phyloP scores from a whole-genome alignment of 495 filamentous ascomycete species.

The Penicillium taxi region DNA sequence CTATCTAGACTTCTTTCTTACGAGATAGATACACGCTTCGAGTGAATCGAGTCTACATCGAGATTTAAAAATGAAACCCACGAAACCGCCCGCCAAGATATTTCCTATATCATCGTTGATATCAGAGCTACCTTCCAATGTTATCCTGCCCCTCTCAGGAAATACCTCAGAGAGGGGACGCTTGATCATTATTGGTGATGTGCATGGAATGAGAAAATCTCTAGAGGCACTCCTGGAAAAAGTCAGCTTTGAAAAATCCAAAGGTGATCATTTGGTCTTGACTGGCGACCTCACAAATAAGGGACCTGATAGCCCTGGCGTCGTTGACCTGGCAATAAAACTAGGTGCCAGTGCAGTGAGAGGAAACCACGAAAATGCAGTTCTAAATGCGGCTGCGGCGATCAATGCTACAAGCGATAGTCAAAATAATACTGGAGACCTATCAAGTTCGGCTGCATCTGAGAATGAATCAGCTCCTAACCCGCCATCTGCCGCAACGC shows the following conservation, averaged over 20 bases:
- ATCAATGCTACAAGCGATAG: too few species aligned
- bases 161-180: conserved; percentile 7
- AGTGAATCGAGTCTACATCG: too few species aligned
- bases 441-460: too few species aligned
- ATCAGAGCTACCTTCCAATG: conserved; percentile 12
- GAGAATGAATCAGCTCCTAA: neutral
- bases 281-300: conserved; percentile 16
- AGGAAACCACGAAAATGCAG: conserved; percentile 80
- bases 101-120: conserved; percentile 17
- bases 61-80: too few species aligned
- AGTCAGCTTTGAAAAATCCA: conserved; percentile 9
- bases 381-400: conserved; percentile 41
- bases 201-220: conserved; percentile 20
- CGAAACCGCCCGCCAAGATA: conserved; percentile 7
- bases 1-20: too few species aligned
- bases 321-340: conserved; percentile 18
- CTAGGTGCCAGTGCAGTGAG: conserved; percentile 64
- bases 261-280: conserved; percentile 14
- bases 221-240: conserved; percentile 12
- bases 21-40: too few species aligned
- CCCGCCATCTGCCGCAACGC: conserved; percentile 3
- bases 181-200: conserved; percentile 15
- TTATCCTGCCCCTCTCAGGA: conserved; percentile 6
- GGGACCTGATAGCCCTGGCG: conserved; percentile 15
- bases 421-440: too few species aligned